These are phyloP conservation scores for Tuber umbilicatum DNA, from an alignment of 495 filamentous ascomycete genomes.

Conservation along the genomic window DNA sequence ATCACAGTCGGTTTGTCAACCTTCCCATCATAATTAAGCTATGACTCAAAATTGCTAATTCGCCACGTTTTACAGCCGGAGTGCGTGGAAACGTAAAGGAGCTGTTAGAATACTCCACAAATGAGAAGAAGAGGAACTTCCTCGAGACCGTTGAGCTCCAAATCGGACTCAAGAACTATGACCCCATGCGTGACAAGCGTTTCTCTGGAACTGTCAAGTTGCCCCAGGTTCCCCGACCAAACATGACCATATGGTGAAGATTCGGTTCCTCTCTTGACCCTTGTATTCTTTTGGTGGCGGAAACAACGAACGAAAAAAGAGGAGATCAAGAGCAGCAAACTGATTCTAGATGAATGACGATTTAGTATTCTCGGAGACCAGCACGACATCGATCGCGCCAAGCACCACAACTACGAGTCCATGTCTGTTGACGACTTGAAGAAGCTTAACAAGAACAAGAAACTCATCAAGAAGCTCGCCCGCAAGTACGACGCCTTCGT, in stretches of 20 bases:
- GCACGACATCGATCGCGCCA: slow-evolving; percentile 99
- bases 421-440: slow-evolving; percentile 98
- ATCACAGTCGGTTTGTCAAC: slow-evolving; percentile 71
- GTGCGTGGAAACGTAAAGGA: slow-evolving; percentile 88
- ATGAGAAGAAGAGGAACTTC: slow-evolving; percentile 99
- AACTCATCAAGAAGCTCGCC: slow-evolving; percentile 99
- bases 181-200: slow-evolving; percentile 99
- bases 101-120: slow-evolving; percentile 85
- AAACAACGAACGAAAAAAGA: slow-evolving; percentile 8
- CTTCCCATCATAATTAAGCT: background rate
- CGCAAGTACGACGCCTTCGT: slow-evolving; percentile 99
- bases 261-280: slow-evolving; percentile 40
- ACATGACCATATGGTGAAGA: slow-evolving; percentile 78
- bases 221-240: slow-evolving; percentile 79
- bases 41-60: slow-evolving; percentile 36
- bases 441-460: slow-evolving; percentile 99
- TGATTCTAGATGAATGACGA: slow-evolving; percentile 1
- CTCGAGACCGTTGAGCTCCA: slow-evolving; percentile 92
- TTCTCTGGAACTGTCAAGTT: slow-evolving; percentile 98
- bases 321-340: slow-evolving; percentile 25
- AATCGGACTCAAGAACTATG: slow-evolving; percentile 99
- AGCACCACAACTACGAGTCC: slow-evolving; percentile 93
- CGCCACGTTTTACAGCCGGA: slow-evolving; percentile 59
- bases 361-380: slow-evolving; percentile 91
- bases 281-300: background rate